These are phyloP conservation scores for Ettlia oleoabundans DNA, from an alignment of 139 green algal species.

Conservation along the genomic window DNA sequence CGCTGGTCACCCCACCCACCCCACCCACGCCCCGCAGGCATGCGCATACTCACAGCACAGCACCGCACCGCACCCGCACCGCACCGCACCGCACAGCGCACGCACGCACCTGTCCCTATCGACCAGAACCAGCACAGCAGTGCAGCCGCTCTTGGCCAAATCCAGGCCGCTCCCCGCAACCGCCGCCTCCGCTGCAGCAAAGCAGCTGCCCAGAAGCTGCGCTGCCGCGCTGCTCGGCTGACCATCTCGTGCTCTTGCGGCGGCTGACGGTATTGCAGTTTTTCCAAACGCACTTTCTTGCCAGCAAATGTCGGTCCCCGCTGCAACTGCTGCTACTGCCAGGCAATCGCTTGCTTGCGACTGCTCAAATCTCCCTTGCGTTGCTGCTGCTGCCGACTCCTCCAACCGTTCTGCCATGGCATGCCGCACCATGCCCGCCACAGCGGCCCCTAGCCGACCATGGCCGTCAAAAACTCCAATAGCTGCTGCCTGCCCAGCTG, in stretches of 20 bases:
- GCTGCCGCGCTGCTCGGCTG: background rate
- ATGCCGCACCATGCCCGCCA: slow-evolving; percentile 17
- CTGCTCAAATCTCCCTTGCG: background rate
- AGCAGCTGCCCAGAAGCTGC: slow-evolving; percentile 1
- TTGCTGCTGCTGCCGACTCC: no score
- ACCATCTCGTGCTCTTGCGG: no score
- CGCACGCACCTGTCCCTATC: slow-evolving; percentile 2
- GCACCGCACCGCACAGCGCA: slow-evolving; percentile 13
- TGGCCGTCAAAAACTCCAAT: slow-evolving; percentile 63
- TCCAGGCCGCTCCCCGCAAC: slow-evolving; percentile 17
- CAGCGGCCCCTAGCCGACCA: slow-evolving; percentile 35
- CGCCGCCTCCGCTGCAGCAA: background rate
- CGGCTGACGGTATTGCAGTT: no score
- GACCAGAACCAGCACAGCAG: slow-evolving; percentile 50
- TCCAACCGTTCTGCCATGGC: slow-evolving; percentile 27
- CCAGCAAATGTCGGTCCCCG: no score
- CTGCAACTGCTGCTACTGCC: no score
- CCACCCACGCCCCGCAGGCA: no score
- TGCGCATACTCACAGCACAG: slow-evolving; percentile 51
- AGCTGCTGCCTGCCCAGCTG: background rate
- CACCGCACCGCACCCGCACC: slow-evolving; percentile 8
- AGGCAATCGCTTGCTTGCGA: no score
- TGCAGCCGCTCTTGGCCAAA: slow-evolving; percentile 44
- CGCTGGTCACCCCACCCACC: background rate
- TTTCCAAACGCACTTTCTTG: no score